Conservation (phyloP, 148 eudicot species). For the Rhododendron henanense region DNA sequence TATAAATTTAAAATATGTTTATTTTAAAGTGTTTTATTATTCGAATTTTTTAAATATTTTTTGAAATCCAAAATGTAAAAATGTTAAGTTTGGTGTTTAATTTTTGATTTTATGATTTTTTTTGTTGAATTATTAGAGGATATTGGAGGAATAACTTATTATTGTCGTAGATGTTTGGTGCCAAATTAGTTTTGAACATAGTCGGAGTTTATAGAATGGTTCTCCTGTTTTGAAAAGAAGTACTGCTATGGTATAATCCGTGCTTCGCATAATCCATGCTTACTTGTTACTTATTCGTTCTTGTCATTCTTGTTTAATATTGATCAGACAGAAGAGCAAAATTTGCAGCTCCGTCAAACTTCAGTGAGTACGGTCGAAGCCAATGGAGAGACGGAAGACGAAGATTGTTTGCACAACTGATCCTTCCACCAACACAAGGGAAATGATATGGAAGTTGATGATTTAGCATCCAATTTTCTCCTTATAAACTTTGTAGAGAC, state of each 20-base stretch:
- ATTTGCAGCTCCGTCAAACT: constrained; percentile 45
- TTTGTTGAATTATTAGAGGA: background rate
- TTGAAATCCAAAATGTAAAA: too few relatives aligned
- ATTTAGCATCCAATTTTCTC: too few relatives aligned
- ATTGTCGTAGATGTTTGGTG: background rate
- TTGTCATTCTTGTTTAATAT: background rate
- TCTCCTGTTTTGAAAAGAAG: background rate
- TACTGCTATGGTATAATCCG: background rate
- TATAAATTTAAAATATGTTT: too few relatives aligned
- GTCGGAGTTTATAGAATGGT: background rate
- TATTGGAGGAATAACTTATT: background rate
- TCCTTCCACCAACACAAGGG: constrained; percentile 84
- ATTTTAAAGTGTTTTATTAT: too few relatives aligned
- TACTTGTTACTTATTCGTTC: background rate
- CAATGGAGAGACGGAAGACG: constrained; percentile 66
- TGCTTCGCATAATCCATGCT: background rate
- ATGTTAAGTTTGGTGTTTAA: too few relatives aligned
- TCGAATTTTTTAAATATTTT: too few relatives aligned
- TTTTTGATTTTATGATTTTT: too few relatives aligned
- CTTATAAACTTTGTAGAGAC: too few relatives aligned
- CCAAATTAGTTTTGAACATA: background rate
- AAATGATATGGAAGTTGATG: constrained; percentile 84
- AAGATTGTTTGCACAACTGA: constrained; percentile 26
- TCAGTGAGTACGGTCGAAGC: constrained; percentile 70
- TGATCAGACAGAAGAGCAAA: constrained; percentile 44